A percentile compares a stretch with the other conserved stretches of the same genome.
These are phyloP conservation scores for Rhynchospora pubera DNA, from an alignment of 176 grass and related monocot genomes.

Conservation along the genomic window DNA sequence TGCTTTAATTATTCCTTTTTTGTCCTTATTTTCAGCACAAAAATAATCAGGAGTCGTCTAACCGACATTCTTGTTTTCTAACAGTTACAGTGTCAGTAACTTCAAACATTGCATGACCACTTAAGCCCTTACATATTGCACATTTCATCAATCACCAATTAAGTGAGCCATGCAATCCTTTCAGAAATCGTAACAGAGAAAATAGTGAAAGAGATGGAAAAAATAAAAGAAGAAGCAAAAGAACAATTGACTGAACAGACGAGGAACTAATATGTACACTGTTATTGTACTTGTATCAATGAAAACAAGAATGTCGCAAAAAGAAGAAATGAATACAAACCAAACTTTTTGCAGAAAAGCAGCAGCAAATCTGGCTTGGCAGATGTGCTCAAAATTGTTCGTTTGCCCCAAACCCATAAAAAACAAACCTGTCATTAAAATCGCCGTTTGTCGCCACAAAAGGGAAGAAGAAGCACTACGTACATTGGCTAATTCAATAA, in stretches of 20 bases:
- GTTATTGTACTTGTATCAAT: slow-evolving; percentile 6
- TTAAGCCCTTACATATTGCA: background rate
- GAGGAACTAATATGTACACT: slow-evolving; percentile 28
- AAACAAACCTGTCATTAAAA: slow-evolving; percentile 13
- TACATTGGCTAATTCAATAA: background rate
- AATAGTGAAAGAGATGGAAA: background rate
- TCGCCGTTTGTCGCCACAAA: slow-evolving; percentile 6
- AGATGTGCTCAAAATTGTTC: slow-evolving; percentile 27
- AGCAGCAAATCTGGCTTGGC: slow-evolving; percentile 7
- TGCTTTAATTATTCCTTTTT: background rate
- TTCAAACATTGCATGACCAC: background rate
- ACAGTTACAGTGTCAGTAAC: background rate
- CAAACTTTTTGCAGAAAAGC: slow-evolving; percentile 22
- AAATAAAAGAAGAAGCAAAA: background rate
- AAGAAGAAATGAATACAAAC: slow-evolving; percentile 22
- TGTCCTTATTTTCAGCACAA: background rate
- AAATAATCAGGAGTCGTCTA: background rate
- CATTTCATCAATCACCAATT: background rate
- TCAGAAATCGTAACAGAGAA: background rate
- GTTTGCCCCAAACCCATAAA: slow-evolving; percentile 8
- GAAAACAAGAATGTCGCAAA: slow-evolving; percentile 17
- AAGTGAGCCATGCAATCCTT: background rate
- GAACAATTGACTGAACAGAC: background rate
- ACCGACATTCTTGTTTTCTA: background rate
- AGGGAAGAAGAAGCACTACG: slow-evolving; percentile 15